Evolutionary conservation across 2,329 filamentous ascomycete species (phyloP).

Genomic region (Monilinia polystroma): DNA sequence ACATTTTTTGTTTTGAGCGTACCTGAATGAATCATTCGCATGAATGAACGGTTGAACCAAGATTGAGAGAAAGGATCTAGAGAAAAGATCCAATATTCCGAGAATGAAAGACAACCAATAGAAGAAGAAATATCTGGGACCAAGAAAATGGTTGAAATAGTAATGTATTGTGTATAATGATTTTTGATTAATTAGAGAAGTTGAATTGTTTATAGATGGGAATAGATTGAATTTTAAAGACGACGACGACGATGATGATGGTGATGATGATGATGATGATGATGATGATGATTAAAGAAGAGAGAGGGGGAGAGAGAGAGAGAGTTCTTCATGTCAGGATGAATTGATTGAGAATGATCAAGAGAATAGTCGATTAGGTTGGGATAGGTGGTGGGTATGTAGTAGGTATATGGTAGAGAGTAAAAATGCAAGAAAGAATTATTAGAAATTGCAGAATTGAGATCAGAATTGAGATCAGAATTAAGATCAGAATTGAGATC

Average conservation of each 20-base stretch:
- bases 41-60: too few relatives aligned
- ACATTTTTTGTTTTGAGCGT: constrained; percentile 8
- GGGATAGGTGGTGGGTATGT: too few relatives aligned
- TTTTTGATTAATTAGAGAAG: constrained; percentile 1
- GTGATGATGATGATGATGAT: neutral
- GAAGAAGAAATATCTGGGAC: neutral
- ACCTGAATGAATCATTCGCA: constrained; percentile 10
- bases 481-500: too few relatives aligned
- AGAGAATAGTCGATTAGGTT: too few relatives aligned
- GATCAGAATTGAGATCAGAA: too few relatives aligned
- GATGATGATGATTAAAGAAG: neutral
- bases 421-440: too few relatives aligned
- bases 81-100: constrained; percentile 8
- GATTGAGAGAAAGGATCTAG: neutral
- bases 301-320: neutral
- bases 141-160: neutral
- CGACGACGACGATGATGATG: neutral
- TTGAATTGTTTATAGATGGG: neutral
- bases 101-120: constrained; percentile 1
- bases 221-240: too few relatives aligned
- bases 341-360: too few relatives aligned
- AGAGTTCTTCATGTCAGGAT: too few relatives aligned
- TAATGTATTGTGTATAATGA: neutral
- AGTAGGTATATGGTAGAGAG: too few relatives aligned
- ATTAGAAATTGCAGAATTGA: too few relatives aligned